These are phyloP conservation scores for Sugiyamaella smithiae DNA, from an alignment of 805 yeast genomes.

Conservation along the genomic window DNA sequence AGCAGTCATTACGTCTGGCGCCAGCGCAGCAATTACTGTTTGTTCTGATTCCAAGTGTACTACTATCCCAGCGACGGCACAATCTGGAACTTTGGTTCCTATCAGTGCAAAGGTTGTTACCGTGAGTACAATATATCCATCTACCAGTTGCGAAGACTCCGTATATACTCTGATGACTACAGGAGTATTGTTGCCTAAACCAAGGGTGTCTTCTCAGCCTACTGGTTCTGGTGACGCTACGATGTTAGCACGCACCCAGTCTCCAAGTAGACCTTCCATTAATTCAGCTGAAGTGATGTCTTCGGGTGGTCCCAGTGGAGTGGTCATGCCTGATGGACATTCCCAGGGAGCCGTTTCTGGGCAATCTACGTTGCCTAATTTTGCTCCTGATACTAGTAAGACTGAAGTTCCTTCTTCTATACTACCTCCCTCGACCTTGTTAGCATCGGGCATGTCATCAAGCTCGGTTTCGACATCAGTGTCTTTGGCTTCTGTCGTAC, in stretches of 20 bases:
- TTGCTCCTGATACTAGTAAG: conserved; percentile 5
- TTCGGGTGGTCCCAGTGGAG: conserved; percentile 7
- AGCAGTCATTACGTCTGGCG: background rate
- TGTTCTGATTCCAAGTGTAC: conserved; percentile 4
- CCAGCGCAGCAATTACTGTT: conserved; percentile 3
- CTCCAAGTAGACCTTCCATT: background rate
- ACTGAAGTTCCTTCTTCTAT: background rate
- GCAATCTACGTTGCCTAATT: conserved; percentile 4
- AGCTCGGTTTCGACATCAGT: background rate
- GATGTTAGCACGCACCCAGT: conserved; percentile 2
- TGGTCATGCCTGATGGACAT: conserved; percentile 7
- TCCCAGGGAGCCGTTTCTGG: conserved; percentile 2
- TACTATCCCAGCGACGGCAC: conserved; percentile 4
- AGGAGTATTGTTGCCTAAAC: conserved; percentile 12
- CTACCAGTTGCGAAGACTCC: conserved; percentile 8
- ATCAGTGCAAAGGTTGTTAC: conserved; percentile 6
- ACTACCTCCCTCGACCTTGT: background rate
- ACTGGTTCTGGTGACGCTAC: background rate
- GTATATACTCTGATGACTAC: conserved; percentile 12
- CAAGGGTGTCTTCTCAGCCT: conserved; percentile 4
- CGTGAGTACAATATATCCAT: conserved; percentile 9
- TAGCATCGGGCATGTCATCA: background rate
- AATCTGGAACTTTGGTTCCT: conserved; percentile 5
- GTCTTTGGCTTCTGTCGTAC: background rate
- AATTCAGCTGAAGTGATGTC: background rate